A percentile compares a stretch with the other conserved stretches of the same genome.
phyloP scores from a whole-genome alignment of 2,329 filamentous ascomycete genomes.

The Phoma herbarum region DNA sequence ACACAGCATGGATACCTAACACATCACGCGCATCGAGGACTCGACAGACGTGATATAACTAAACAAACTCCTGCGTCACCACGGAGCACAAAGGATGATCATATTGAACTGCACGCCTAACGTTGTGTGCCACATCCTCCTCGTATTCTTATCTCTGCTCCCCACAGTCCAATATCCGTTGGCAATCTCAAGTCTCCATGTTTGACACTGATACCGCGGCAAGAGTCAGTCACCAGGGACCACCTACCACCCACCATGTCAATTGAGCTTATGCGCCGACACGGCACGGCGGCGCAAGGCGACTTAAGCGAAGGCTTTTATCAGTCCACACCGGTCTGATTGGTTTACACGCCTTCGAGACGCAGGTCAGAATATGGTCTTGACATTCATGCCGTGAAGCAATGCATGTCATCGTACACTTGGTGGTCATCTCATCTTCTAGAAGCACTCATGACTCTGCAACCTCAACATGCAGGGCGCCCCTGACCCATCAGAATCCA shows the following conservation, averaged over 20 bases:
- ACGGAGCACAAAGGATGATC: neutral
- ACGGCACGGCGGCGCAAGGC: constrained; percentile 18
- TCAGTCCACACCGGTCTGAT: neutral
- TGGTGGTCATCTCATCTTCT: constrained; percentile 1
- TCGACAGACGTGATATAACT: neutral
- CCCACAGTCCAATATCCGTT: constrained; percentile 10
- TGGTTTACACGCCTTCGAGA: neutral
- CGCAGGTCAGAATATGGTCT: neutral
- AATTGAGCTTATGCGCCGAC: constrained; percentile 15
- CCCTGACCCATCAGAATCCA: neutral
- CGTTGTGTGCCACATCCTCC: neutral
- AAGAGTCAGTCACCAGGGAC: constrained; percentile 2
- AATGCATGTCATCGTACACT: neutral
- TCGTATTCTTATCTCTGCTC: constrained; percentile 22
- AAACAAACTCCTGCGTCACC: neutral
- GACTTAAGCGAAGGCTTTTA: constrained; percentile 19
- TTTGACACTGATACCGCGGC: constrained; percentile 1
- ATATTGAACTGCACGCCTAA: constrained; percentile 5
- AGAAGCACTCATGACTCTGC: constrained; percentile 5
- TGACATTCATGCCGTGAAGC: neutral
- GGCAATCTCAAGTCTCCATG: constrained; percentile 5
- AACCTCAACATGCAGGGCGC: constrained; percentile 13
- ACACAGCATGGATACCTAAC: neutral
- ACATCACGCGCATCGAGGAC: neutral
- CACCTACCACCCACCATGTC: neutral